Evolutionary conservation across 2,329 filamentous ascomycete species (phyloP).

Genomic region (Cladophialophora exuberans): DNA sequence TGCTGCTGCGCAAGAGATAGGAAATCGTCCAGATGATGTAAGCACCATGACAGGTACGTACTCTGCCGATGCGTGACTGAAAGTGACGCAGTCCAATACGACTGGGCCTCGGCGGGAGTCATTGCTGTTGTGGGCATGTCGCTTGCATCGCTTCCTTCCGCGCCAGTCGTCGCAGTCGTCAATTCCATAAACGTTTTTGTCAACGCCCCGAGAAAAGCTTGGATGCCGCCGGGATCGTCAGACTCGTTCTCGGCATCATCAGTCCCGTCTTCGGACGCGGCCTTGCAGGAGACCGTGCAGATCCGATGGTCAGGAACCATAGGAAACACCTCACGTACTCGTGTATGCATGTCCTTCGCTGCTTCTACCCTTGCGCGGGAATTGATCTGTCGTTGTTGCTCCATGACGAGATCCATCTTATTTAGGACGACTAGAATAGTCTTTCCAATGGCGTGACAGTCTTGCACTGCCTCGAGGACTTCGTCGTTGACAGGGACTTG

Average conservation of each 20-base stretch:
- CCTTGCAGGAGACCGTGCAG: constrained; percentile 73
- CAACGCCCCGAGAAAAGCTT: constrained; percentile 68
- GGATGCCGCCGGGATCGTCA: constrained; percentile 65
- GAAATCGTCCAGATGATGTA: constrained; percentile 73
- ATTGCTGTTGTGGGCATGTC: too few relatives aligned
- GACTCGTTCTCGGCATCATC: constrained; percentile 1
- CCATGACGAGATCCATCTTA: constrained; percentile 59
- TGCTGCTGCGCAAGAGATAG: constrained; percentile 63
- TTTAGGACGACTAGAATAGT: constrained; percentile 64
- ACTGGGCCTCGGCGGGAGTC: constrained; percentile 39
- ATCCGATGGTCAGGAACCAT: constrained; percentile 51
- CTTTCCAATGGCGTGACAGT: constrained; percentile 54
- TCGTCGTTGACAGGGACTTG: constrained; percentile 55
- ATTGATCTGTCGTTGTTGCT: too few relatives aligned
- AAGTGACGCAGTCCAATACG: constrained; percentile 73
- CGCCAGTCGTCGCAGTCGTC: constrained; percentile 58
- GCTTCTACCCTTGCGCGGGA: constrained; percentile 6
- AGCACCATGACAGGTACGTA: constrained; percentile 75
- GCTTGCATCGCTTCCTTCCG: constrained; percentile 3
- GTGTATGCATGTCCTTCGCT: constrained; percentile 16
- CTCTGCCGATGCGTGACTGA: constrained; percentile 90
- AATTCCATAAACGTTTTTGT: constrained; percentile 69
- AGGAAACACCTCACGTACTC: constrained; percentile 51
- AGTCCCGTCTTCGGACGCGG: constrained; percentile 50
- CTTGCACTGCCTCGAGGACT: constrained; percentile 57